Base-by-base conservation (phyloP, 1,284 basidiomycete genomes). In the Leccinum pachyderme region DNA sequence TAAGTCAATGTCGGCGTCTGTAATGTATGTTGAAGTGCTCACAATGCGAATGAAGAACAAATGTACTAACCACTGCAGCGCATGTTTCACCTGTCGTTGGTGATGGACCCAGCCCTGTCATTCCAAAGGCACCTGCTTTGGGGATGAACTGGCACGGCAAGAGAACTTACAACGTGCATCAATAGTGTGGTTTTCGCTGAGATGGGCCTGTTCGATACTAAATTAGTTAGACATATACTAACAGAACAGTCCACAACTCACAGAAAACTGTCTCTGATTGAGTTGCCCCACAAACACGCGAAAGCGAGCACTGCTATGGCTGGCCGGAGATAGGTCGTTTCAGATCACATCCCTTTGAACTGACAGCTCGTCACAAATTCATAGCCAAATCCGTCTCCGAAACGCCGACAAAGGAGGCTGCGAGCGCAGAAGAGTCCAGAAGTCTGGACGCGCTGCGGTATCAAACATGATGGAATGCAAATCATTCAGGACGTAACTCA, bases 11-110 rank as follows among this genome's bases (percentile, higher is more conserved):
- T 89, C 70, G 53, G 91, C 87, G 25, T 87, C 88, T 90, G 65
- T 43, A 8, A 27, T 28, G 43, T 22, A 39, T 39, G 37, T 22
- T 22, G 37, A 7, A 54, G 39, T 54, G 13, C 12, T 57, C 29
- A 58, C 45, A 32, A 39, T 47, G 15, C 15, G 43, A 31, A 50
- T 47, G 39, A 58, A 60, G 32, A 52, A 54, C 32, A 58, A 53
- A 56, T 39, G 52, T 57, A 18, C 18, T 18, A 53, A 45, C 49
- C 28, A 49, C n/a, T 11, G 88, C 87, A 2, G 89, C 85, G 91
- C 93, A 95, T 9, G 84, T 75, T 68, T 94, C 92, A 91, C 92
- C 47, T 85, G 81, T 65, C 91, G 90, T 67, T 94, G 93, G 15
- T 94, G 77, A 12, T 93, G 91, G 59, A 93, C 75, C 84, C 84